Conservation (phyloP, 106 monocot genomes). For the Dactylorhiza incarnata region DNA sequence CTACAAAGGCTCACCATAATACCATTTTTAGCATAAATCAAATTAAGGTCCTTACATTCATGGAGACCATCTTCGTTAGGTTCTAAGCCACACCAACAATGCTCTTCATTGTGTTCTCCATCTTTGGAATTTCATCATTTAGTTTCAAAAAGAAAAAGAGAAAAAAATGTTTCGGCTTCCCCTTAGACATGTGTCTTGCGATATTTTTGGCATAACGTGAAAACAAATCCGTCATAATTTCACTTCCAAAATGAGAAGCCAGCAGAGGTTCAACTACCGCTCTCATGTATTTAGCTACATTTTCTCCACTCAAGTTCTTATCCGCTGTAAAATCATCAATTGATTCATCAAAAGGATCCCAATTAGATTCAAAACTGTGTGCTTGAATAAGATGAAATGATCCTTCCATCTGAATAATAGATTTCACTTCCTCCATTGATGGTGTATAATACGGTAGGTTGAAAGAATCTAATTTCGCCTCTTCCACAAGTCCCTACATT, state of each 20-base stretch:
- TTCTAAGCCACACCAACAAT: too few species aligned
- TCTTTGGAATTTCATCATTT: background rate
- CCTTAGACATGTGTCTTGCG: constrained; percentile 12
- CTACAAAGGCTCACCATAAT: too few species aligned
- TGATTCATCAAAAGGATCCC: constrained; percentile 14
- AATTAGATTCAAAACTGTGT: constrained; percentile 16
- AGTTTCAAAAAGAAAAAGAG: constrained; percentile 2
- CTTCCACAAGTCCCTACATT: background rate
- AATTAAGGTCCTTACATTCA: too few species aligned
- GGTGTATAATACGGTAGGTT: background rate
- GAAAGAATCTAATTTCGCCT: background rate
- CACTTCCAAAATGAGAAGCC: constrained; percentile 7
- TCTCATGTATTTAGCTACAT: constrained; percentile 7
- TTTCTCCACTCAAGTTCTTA: background rate
- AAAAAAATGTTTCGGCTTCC: constrained; percentile 1
- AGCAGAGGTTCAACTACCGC: constrained; percentile 12
- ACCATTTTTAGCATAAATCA: too few species aligned
- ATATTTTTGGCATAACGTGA: constrained; percentile 19
- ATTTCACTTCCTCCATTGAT: background rate
- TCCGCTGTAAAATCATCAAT: constrained; percentile 14
- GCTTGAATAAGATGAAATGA: background rate
- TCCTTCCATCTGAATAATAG: background rate
- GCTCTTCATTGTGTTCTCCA: too few species aligned
- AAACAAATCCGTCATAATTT: constrained; percentile 23
- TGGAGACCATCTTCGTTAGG: too few species aligned